These are phyloP conservation scores for Lupinus albus DNA, from an alignment of 306 rosid species.

Conservation along the genomic window DNA sequence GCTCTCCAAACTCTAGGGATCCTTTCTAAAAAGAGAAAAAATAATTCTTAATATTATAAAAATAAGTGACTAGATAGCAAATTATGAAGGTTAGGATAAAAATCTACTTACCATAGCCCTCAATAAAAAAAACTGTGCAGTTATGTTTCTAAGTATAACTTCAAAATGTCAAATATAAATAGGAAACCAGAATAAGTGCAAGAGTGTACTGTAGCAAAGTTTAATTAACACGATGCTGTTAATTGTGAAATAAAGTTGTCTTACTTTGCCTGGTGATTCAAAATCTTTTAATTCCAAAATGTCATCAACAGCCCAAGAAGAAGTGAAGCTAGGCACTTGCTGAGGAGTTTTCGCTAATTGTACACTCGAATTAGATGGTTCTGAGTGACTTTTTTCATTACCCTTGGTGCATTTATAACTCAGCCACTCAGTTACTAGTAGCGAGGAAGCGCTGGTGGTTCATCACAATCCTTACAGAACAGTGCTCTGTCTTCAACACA, in stretches of 20 bases:
- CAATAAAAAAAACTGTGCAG: neutral
- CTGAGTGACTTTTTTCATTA: conserved; percentile 49
- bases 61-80: neutral
- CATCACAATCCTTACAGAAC: conserved; percentile 94
- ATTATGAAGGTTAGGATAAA: neutral
- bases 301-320: conserved; percentile 90
- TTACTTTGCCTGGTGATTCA: conserved; percentile 72
- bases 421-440: conserved; percentile 89
- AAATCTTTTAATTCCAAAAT: conserved; percentile 69
- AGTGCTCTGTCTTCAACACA: conserved; percentile 98
- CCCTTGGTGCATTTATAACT: conserved; percentile 63
- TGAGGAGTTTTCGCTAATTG: too few relatives aligned
- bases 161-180: neutral
- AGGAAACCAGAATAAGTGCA: too few relatives aligned
- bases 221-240: neutral
- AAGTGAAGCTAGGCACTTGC: conserved; percentile 56
- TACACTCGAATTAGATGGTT: conserved; percentile 70
- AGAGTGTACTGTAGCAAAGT: neutral
- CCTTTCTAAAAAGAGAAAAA: conserved; percentile 59
- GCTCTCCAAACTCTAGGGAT: conserved; percentile 79
- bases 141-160: neutral
- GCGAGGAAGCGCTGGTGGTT: conserved; percentile 93
- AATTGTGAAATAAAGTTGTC: conserved; percentile 2
- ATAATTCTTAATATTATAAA: neutral
- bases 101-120: conserved; percentile 8